phyloP scores from a whole-genome alignment of 192 early-diverging fungal genomes.

The Thoreauomyces humboldtii region DNA sequence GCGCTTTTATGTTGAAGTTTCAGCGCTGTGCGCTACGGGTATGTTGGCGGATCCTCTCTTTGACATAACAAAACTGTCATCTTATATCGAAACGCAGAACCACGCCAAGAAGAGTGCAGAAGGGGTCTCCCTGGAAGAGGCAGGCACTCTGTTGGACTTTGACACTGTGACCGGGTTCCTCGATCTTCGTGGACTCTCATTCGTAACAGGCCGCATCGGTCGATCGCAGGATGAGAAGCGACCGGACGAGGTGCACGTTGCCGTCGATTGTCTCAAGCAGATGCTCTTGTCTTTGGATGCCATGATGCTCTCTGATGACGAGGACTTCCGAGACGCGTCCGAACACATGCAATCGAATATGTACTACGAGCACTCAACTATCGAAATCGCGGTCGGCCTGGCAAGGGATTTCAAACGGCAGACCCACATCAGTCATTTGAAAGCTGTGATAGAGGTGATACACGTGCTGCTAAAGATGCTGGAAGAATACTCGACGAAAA shows the following conservation, averaged over 20 bases:
- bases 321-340: slow-evolving; percentile 55
- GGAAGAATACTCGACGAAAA: slow-evolving; percentile 52
- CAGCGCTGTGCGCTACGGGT: slow-evolving; percentile 10
- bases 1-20: slow-evolving; percentile 42
- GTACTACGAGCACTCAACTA: slow-evolving; percentile 62
- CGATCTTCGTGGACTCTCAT: slow-evolving; percentile 33
- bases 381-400: slow-evolving; percentile 60
- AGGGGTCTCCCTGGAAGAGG: neutral
- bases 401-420: slow-evolving; percentile 47
- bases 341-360: slow-evolving; percentile 68
- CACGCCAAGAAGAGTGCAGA: neutral
- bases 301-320: slow-evolving; percentile 50
- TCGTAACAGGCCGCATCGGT: slow-evolving; percentile 35
- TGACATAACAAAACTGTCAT: too few relatives aligned
- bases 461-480: slow-evolving; percentile 64
- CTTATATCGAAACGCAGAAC: too few relatives aligned
- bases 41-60: too few relatives aligned
- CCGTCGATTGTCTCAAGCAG: slow-evolving; percentile 61
- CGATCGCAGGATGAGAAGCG: slow-evolving; percentile 44
- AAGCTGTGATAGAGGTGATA: slow-evolving; percentile 49
- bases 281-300: slow-evolving; percentile 53
- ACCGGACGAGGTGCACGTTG: slow-evolving; percentile 49
- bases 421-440: slow-evolving; percentile 45
- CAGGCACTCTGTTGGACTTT: slow-evolving; percentile 26
- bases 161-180: slow-evolving; percentile 43